Base-by-base conservation (phyloP, 2,329 filamentous ascomycete genomes). In the Fusarium liriodendri region DNA sequence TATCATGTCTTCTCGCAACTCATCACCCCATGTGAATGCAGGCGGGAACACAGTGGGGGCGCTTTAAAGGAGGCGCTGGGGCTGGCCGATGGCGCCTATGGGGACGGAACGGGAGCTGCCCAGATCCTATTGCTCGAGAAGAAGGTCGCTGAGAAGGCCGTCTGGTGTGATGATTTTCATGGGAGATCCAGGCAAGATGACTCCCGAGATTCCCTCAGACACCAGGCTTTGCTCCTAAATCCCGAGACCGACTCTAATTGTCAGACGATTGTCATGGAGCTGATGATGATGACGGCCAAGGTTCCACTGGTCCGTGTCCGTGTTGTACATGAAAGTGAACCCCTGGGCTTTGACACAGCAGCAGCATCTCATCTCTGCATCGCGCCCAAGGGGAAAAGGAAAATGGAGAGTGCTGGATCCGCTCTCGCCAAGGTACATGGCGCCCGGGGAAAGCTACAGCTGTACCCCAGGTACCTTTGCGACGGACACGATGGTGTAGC, bases 21-120 rank as follows among this genome's bases (percentile, higher is more conserved):
- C 64, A 64, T 74, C 72, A 74, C 69, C 71, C 72, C 71, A 74
- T 74, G 64, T n/a, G 64, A 47, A 66, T 72, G 69, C 68, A 66
- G 42, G 71, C 65, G 54, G 47, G 62, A 70, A 59, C 55, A 29
- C 33, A 42, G 71, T 72, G 71, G 62, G 67, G 66, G 61, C 61
- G 33, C 14, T 35, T 55, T 40, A 55, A 55, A 63, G 61, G 61
- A 63, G 67, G 33, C 52, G 45, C 50, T 71, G 64, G 71, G 67
- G 67, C 71, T 66, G 64, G 58, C 71, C 47, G 64, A 63, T 64
- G 38, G 38, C 35, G 63, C 60, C 52, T 62, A 50, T 67, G 63
- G 64, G 52, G 40, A 69, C 61, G 52, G 68, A 63, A 66, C 62
- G 54, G 72, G 68, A 73, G 62, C 65, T 69, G 58, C 61, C 67